Percentiles rank a stretch among this genome's conserved stretches.
These are phyloP conservation scores for Aspergillus thermomutatus DNA, from an alignment of 2,329 filamentous ascomycete species.

Conservation along the genomic window DNA sequence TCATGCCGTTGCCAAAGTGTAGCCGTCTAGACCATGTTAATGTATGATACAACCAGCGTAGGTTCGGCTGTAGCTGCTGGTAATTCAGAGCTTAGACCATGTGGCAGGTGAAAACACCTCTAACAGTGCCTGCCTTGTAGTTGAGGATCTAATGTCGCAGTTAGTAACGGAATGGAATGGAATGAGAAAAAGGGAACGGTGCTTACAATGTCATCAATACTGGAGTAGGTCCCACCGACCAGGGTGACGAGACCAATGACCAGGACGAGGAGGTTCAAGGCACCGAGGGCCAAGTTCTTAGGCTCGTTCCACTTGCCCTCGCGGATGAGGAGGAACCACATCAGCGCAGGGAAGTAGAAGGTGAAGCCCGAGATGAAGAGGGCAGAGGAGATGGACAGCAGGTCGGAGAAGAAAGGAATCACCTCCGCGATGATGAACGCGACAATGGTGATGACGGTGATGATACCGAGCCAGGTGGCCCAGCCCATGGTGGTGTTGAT, in stretches of 20 bases:
- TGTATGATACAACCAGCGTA: background rate
- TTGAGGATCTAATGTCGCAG: conserved; percentile 51
- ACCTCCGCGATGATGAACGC: conserved; percentile 82
- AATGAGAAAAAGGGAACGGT: conserved; percentile 7
- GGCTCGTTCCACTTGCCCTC: conserved; percentile 24
- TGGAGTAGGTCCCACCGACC: conserved; percentile 72
- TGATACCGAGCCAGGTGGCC: conserved; percentile 30
- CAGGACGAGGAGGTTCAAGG: conserved; percentile 67
- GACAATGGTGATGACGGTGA: conserved; percentile 62
- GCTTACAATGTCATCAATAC: conserved; percentile 38
- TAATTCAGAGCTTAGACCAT: background rate
- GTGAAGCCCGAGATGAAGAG: conserved; percentile 87
- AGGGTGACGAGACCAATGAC: conserved; percentile 71
- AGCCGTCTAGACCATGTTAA: too few relatives aligned
- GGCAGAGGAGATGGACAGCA: conserved; percentile 50
- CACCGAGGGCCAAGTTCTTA: conserved; percentile 52
- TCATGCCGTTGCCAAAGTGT: too few relatives aligned
- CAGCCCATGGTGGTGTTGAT: conserved; percentile 35
- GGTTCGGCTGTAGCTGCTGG: background rate
- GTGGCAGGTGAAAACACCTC: conserved; percentile 67
- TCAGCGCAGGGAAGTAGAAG: conserved; percentile 62
- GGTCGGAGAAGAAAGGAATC: conserved; percentile 79
- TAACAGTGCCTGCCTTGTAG: conserved; percentile 60
- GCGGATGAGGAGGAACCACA: conserved; percentile 30
- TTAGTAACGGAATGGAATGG: background rate